Base-by-base conservation (phyloP, 164 flowering plant genomes). In the Berberis vulgaris region DNA sequence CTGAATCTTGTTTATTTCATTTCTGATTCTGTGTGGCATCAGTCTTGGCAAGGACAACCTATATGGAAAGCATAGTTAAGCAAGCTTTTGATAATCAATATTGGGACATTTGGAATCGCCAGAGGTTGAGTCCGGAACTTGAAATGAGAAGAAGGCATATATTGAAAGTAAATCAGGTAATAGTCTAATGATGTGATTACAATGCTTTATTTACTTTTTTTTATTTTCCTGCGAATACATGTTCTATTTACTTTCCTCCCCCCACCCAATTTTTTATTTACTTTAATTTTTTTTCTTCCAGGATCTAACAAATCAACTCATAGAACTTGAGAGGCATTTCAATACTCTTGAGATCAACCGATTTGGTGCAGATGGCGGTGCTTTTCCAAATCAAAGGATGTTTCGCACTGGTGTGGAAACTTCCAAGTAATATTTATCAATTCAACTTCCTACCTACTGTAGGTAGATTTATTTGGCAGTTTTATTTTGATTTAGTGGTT, bases 291-390 rank as follows among this genome's bases (percentile, higher is more conserved):
- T 9, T 13, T 6, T 56, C 13, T 41, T 54, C 7, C 86, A 94
- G 99, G 83, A 82, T 57, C 71, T 94, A 76, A 85, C 84, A 45
- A 80, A 76, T 66, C 88, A 85, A 68, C 76, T 94, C 67, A 76
- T 87, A 81, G 82, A 84, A 60, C 66, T 94, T 72, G 96, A 91
- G 72, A 86, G 86, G 76, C 96, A 94, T 81, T 94, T 94, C 70
- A 89, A 94, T 73, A 56, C 77, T 26, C 26, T 26, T 26, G 26
- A 26, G 26, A 26, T 26, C 26, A 26, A 26, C 26, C 26, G 26
- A 26, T 26, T 26, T 26, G 26, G 26, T 26, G 26, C 26, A 26
- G 26, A 26, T 26, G 26, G 26, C 26, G 26, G 26, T 26, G 26
- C 26, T 26, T 26, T 26, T 26, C 26, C 26, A 26, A 26, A 0